These are phyloP conservation scores for Rhizopogon rudus DNA, from an alignment of 768 basidiomycete species.

Conservation along the genomic window DNA sequence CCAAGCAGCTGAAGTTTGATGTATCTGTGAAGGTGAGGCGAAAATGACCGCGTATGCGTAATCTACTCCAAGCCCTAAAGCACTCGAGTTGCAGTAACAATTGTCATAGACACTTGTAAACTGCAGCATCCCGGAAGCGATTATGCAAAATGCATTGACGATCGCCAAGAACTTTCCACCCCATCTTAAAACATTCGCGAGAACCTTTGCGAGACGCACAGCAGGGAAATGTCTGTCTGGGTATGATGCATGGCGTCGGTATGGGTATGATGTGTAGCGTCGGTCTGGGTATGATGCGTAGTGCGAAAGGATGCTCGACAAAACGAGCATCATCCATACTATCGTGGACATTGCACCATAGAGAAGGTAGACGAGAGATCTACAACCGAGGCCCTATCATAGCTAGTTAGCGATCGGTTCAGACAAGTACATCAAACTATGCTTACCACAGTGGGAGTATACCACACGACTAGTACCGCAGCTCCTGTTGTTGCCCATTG, in stretches of 20 bases:
- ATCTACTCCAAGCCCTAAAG: constrained; percentile 4
- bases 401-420: neutral
- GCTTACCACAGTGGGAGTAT: constrained; percentile 20
- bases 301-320: constrained; percentile 23
- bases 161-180: constrained; percentile 15
- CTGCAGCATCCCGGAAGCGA: constrained; percentile 17
- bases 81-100: constrained; percentile 22
- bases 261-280: too few relatives aligned
- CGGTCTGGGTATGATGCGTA: constrained; percentile 3
- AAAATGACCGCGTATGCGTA: too few relatives aligned
- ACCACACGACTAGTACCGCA: constrained; percentile 17
- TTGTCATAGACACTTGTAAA: constrained; percentile 17
- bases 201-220: neutral
- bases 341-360: constrained; percentile 24
- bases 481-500: constrained; percentile 25
- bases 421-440: neutral
- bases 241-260: neutral
- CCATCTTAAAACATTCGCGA: constrained; percentile 10
- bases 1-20: too few relatives aligned
- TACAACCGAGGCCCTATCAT: constrained; percentile 28
- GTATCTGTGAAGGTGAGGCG: too few relatives aligned
- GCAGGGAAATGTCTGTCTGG: neutral
- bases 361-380: constrained; percentile 25
- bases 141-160: constrained; percentile 16
- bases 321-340: constrained; percentile 26